Percentiles rank a stretch among this genome's conserved stretches.
phyloP scores from a whole-genome alignment of 345 rosid species.

The Eucalyptus tenuipes region DNA sequence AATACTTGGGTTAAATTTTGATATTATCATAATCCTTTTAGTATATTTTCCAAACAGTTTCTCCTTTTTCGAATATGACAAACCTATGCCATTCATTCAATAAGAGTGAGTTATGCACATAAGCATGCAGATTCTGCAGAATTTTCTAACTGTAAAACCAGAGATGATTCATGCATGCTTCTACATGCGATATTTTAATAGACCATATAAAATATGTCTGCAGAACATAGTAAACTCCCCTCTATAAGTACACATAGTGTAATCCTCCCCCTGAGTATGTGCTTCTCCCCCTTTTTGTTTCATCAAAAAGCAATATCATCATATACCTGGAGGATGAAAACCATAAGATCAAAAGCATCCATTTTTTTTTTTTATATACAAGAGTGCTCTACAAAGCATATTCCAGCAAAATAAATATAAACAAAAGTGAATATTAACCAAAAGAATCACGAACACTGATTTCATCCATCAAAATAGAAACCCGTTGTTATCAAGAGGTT shows the following conservation, averaged over 20 bases:
- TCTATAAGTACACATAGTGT: too few relatives aligned
- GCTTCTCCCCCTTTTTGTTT: not conserved
- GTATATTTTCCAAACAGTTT: not conserved
- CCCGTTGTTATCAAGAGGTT: not conserved
- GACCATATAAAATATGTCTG: not conserved
- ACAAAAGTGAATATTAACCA: too few relatives aligned
- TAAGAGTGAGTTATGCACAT: not conserved
- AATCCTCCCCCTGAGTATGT: not conserved
- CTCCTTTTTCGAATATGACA: not conserved
- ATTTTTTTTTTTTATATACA: too few relatives aligned
- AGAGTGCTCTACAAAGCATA: not conserved
- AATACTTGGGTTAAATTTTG: not conserved
- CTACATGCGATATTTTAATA: not conserved
- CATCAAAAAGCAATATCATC: not conserved
- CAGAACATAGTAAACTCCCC: not conserved
- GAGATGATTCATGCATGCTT: not conserved
- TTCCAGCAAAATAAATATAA: not conserved
- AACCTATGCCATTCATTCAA: not conserved
- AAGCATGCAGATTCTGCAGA: not conserved
- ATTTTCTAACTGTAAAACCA: too few relatives aligned
- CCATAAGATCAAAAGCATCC: not conserved
- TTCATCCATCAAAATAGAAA: too few relatives aligned
- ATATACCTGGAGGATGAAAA: not conserved
- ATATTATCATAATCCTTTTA: not conserved
- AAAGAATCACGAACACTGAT: not conserved